Base-by-base conservation (phyloP, 371 early-diverging fungal genomes). In the Lichtheimia ramosa region DNA sequence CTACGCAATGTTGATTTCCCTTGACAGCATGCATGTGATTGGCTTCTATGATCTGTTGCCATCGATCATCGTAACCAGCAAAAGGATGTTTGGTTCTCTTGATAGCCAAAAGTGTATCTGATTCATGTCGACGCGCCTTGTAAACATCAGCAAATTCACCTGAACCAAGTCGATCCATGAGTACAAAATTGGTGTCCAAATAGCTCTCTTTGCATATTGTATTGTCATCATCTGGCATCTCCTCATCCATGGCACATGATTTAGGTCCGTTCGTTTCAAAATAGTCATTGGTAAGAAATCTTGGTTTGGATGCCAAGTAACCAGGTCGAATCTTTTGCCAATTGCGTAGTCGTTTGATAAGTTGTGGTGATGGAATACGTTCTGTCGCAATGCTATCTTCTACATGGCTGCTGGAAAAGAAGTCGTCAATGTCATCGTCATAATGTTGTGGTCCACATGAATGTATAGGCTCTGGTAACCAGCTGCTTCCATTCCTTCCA, bases 61-160 rank as follows among this genome's bases (percentile, higher is more conserved):
- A 78, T 58, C 90, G 80, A 66, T 95, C 95, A 55, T 79, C 81
- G 43, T 83, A 83, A 7, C 94, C 93, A 15, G 70, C 71, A 34
- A 90, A 92, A 0, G 88, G 82, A 5, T 64, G 61, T 43, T 88
- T 77, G 12, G 92, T 83, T 64, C 83, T 86, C 66, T 96, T 96
- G 39, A 96, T 73, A 1, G 95, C 96, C 63, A 82, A 92, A 23
- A 77, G 41, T 58, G 68, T 61, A 5, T 83, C 85, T 43, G 85
- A 87, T 5, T 61, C 70, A n/a, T 79, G 63, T 51, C 81, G 76
- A 51, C 81, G 81, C 4, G 87, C 91, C 56, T 88, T 85, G 68
- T 73, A 83, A 1, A 91, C 97, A 5, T 88, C 85, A 2, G 95
- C 84, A 63, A 91, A 95, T 57, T 88, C 81, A 7, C 97, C 97